These are phyloP conservation scores for Diaporthe destruens DNA, from an alignment of 2,329 filamentous ascomycete genomes.

Conservation along the genomic window DNA sequence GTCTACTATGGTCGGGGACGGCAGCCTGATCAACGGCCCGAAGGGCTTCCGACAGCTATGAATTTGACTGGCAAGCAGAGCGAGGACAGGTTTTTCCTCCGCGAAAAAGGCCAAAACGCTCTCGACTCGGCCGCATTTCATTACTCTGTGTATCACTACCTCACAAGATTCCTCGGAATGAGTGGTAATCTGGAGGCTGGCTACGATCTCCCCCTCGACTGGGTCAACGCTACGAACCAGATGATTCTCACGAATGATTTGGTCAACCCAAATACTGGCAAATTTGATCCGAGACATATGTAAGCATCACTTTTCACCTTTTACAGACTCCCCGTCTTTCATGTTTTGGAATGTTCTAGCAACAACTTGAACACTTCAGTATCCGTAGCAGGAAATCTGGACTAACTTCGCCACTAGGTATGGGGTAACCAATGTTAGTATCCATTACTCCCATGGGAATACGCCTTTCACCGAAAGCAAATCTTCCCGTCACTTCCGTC, in stretches of 20 bases:
- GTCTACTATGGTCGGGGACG: slow-evolving; percentile 73
- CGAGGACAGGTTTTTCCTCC: slow-evolving; percentile 61
- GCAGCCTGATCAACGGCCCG: slow-evolving; percentile 64
- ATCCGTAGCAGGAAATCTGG: too few relatives aligned
- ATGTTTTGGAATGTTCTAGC: too few relatives aligned
- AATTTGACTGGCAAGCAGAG: slow-evolving; percentile 57
- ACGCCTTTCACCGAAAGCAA: slow-evolving; percentile 50
- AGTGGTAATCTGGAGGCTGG: slow-evolving; percentile 68
- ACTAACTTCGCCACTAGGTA: slow-evolving; percentile 52
- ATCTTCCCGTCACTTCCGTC: too few relatives aligned
- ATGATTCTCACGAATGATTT: slow-evolving; percentile 70
- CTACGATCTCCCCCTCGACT: slow-evolving; percentile 67
- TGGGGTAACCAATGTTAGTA: slow-evolving; percentile 50
- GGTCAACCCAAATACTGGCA: slow-evolving; percentile 66
- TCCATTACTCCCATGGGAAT: too few relatives aligned
- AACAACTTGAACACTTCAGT: too few relatives aligned
- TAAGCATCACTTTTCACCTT: too few relatives aligned
- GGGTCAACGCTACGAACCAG: slow-evolving; percentile 62
- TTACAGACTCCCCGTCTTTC: too few relatives aligned
- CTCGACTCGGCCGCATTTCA: slow-evolving; percentile 73
- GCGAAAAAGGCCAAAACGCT: slow-evolving; percentile 63
- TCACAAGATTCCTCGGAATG: slow-evolving; percentile 71
- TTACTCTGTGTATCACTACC: slow-evolving; percentile 73
- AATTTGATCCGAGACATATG: slow-evolving; percentile 73
- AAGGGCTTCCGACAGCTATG: slow-evolving; percentile 62